Evolutionary conservation across 805 yeast genomes (phyloP).

Genomic region (Wickerhamiella vanderwaltii): DNA sequence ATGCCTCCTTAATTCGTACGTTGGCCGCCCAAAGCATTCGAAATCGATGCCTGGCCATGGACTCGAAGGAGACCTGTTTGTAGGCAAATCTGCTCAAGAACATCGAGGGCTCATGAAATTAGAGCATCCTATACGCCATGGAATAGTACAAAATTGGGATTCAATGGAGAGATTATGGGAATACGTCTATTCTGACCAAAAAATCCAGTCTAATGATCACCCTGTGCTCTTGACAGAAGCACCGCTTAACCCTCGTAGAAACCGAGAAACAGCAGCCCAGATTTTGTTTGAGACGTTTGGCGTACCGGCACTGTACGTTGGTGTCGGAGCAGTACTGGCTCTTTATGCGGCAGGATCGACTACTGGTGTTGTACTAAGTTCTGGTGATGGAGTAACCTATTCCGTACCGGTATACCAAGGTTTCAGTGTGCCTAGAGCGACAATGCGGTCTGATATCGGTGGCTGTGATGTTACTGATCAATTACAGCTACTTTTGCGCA

Average conservation of each 20-base stretch:
- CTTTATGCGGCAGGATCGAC: constrained; percentile 83
- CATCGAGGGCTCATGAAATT: constrained; percentile 65
- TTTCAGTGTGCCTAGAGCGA: constrained; percentile 60
- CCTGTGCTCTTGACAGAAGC: constrained; percentile 83
- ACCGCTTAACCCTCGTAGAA: constrained; percentile 58
- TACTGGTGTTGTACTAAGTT: constrained; percentile 77
- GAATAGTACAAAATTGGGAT: constrained; percentile 69
- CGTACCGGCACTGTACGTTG: constrained; percentile 62
- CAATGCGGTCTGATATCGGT: constrained; percentile 65
- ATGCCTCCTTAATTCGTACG: constrained; percentile 45
- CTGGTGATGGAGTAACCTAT: constrained; percentile 89
- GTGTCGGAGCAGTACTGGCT: constrained; percentile 68
- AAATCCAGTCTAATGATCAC: constrained; percentile 60
- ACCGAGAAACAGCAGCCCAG: constrained; percentile 52
- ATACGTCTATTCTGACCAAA: constrained; percentile 46
- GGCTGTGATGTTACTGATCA: constrained; percentile 79
- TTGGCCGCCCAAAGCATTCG: constrained; percentile 76
- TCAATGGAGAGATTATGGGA: constrained; percentile 80
- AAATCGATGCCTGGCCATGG: constrained; percentile 64
- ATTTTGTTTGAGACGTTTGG: constrained; percentile 59
- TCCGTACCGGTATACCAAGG: constrained; percentile 87
- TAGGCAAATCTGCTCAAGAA: constrained; percentile 66
- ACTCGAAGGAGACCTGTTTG: constrained; percentile 50
- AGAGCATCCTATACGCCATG: constrained; percentile 66
- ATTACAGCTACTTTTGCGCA: constrained; percentile 54